Base-by-base conservation (phyloP, 352 stramenopile genomes). In the Globisporangium carolinianum region DNA sequence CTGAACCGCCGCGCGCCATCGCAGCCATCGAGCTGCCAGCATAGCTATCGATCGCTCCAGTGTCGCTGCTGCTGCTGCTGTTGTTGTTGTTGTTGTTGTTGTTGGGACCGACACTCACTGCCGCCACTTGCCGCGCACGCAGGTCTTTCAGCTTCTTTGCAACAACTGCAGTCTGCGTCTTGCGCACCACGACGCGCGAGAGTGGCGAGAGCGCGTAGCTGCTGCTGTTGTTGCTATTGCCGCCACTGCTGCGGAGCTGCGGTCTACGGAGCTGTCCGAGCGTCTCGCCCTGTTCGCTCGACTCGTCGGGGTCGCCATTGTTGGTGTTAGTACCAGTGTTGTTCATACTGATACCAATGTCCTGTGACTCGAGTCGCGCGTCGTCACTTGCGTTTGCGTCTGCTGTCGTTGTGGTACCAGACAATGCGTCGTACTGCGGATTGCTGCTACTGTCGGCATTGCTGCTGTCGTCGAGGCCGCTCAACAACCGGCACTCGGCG, bases 61-160 rank as follows among this genome's bases (percentile, higher is more conserved):
- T 17, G 45, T 12, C 45, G 45, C 15, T 17, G 42, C 42, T 43
- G 39, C 11, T 12, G 10, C 38, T 43, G 45, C 45, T 18, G 4
- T 49, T 17, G 45, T 49, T 49, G n/a, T 49, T 49, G 45, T 6
- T 35, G 7, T 32, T 17, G 24, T 24, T 24, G 24, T 24, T 24
- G 24, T 24, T 24, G 24, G 24, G 24, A 24, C 24, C 24, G 2
- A 24, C 24, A 24, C 24, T 24, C 24, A 24, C 24, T 24, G 24
- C 24, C 24, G 24, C 2, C 48, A 36, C 36, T 69, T 78, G 10
- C 54, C 51, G 9, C 56, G 63, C 42, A 8, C 45, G 45, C 7
- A 76, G 52, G 5, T 73, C 66, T 51, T 76, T 83, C 8, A 86
- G 59, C 45, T 79, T 86, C n/a, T 67, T 69, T n/a, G 73, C 63